Percentiles rank a stretch among this genome's conserved stretches.
These are phyloP conservation scores for Xylaria intraflava DNA, from an alignment of 495 filamentous ascomycete genomes.

Conservation along the genomic window DNA sequence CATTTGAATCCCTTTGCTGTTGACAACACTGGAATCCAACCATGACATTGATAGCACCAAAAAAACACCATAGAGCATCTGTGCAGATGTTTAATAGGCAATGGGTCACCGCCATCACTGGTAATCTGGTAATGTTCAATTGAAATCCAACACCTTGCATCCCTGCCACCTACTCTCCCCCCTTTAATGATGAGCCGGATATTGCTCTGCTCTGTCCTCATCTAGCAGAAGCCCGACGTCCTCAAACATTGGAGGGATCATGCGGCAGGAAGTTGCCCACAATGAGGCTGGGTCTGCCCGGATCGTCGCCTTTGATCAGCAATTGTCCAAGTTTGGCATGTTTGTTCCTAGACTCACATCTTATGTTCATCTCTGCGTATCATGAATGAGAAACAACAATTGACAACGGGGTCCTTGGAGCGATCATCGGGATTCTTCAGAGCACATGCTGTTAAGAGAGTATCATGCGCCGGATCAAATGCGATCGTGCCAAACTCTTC, in stretches of 20 bases:
- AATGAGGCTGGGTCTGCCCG: slow-evolving; percentile 75
- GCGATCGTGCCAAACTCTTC: slow-evolving; percentile 99
- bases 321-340: neutral
- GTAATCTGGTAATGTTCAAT: neutral
- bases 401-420: slow-evolving; percentile 64
- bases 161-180: neutral
- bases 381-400: slow-evolving; percentile 96
- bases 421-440: slow-evolving; percentile 78
- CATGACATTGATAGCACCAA: neutral
- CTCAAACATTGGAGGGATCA: slow-evolving; percentile 32
- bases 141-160: neutral
- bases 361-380: slow-evolving; percentile 91
- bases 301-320: slow-evolving; percentile 12
- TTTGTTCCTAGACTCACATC: slow-evolving; percentile 63
- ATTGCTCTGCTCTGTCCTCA: neutral
- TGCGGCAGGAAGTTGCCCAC: slow-evolving; percentile 93
- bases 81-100: neutral
- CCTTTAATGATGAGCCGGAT: neutral
- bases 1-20: neutral
- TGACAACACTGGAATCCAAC: neutral
- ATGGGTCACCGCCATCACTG: neutral
- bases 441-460: slow-evolving; percentile 88
- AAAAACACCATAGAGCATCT: neutral
- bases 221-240: neutral
- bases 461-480: slow-evolving; percentile 93